phyloP scores from a whole-genome alignment of 176 grass and related monocot species.

The Rhynchospora tenuis region DNA sequence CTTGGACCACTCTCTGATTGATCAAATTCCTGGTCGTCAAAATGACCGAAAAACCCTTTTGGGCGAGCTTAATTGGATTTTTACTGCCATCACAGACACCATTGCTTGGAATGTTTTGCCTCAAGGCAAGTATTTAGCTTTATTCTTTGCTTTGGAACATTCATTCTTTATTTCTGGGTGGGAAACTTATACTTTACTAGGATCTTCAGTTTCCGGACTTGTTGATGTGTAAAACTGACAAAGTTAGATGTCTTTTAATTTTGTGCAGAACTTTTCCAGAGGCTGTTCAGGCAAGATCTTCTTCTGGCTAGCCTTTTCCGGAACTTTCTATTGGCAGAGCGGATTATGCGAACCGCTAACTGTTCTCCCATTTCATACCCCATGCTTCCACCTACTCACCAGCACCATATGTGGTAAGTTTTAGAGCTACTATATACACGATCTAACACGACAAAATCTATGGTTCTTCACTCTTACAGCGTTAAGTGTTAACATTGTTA shows the following conservation, averaged over 20 bases:
- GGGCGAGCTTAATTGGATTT: slow-evolving; percentile 99
- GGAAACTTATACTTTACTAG: not conserved
- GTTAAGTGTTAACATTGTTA: slow-evolving; percentile 26
- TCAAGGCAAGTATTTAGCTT: slow-evolving; percentile 55
- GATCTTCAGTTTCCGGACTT: not conserved
- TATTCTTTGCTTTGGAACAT: not conserved
- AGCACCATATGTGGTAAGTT: slow-evolving; percentile 97
- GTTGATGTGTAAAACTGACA: slow-evolving; percentile 5
- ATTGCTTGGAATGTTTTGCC: slow-evolving; percentile 99
- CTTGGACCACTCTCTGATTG: slow-evolving; percentile 56
- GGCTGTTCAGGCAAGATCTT: slow-evolving; percentile 95
- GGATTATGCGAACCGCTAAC: slow-evolving; percentile 94
- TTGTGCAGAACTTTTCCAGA: slow-evolving; percentile 85
- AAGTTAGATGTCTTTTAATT: slow-evolving; percentile 8
- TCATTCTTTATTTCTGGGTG: not conserved
- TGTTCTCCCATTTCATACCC: slow-evolving; percentile 91
- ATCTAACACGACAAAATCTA: not conserved
- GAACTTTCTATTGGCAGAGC: slow-evolving; percentile 97
- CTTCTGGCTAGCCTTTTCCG: slow-evolving; percentile 97
- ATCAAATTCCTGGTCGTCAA: slow-evolving; percentile 91
- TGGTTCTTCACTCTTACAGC: slow-evolving; percentile 14
- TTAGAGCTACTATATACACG: not conserved
- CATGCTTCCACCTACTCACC: slow-evolving; percentile 74
- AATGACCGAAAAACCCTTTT: slow-evolving; percentile 98
- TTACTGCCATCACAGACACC: slow-evolving; percentile 94